phyloP scores from a whole-genome alignment of 768 basidiomycete species.

The Suillus occidentalis region DNA sequence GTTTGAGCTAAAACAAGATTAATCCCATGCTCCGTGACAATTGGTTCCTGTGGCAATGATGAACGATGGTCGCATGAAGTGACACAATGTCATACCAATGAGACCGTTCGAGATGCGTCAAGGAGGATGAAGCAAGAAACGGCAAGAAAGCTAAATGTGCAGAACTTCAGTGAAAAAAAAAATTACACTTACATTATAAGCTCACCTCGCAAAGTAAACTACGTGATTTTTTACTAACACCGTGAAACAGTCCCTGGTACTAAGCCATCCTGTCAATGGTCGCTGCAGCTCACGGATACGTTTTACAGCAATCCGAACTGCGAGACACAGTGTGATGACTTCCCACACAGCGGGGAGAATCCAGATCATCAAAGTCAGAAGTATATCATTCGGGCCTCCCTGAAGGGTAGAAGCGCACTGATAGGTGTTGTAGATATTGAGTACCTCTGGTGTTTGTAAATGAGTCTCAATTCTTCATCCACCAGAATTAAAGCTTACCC shows the following conservation, averaged over 20 bases:
- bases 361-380: background rate
- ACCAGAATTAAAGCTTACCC: background rate
- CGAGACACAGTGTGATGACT: background rate
- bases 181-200: background rate
- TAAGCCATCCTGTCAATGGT: background rate
- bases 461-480: background rate
- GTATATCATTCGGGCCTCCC: background rate
- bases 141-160: background rate
- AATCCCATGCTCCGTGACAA: background rate
- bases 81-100: background rate
- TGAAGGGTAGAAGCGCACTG: background rate
- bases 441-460: background rate
- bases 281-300: background rate
- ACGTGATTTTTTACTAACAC: background rate
- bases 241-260: background rate
- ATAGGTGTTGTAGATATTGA: background rate
- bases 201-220: background rate
- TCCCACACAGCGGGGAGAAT: background rate
- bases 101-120: background rate
- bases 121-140: background rate
- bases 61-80: background rate
- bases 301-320: background rate
- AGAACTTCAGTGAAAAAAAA: background rate
- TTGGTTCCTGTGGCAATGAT: background rate
- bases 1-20: background rate